phyloP scores from a whole-genome alignment of 495 filamentous ascomycete genomes.

The Amphirosellinia nigrospora region DNA sequence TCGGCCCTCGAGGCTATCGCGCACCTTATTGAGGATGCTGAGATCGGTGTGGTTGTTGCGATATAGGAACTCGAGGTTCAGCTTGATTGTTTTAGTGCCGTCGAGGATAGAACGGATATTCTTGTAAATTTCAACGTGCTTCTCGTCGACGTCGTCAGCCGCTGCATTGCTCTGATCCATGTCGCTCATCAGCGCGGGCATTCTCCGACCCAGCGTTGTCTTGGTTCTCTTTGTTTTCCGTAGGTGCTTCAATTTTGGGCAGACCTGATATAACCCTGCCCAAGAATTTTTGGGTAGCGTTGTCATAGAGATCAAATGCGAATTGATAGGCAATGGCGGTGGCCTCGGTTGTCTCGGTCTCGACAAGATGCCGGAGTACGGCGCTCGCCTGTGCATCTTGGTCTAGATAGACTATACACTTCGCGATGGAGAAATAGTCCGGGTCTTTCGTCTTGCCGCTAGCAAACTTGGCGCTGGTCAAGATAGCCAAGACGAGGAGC shows the following conservation, averaged over 20 bases:
- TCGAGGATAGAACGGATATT: slow-evolving; percentile 86
- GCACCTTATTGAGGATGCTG: slow-evolving; percentile 91
- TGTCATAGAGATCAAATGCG: slow-evolving; percentile 97
- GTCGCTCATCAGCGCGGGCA: slow-evolving; percentile 50
- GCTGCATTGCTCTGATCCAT: slow-evolving; percentile 37
- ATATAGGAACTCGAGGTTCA: slow-evolving; percentile 95
- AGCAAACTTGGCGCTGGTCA: slow-evolving; percentile 79
- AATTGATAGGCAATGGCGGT: slow-evolving; percentile 93
- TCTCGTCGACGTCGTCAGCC: slow-evolving; percentile 51
- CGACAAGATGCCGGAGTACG: slow-evolving; percentile 80
- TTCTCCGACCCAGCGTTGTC: slow-evolving; percentile 56
- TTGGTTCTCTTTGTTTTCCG: slow-evolving; percentile 55
- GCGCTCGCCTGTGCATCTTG: slow-evolving; percentile 90
- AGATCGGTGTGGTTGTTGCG: slow-evolving; percentile 85
- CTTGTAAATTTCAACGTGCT: slow-evolving; percentile 66
- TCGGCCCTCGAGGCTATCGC: slow-evolving; percentile 90
- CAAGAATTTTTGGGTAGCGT: slow-evolving; percentile 96
- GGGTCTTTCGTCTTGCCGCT: slow-evolving; percentile 62
- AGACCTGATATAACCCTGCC: slow-evolving; percentile 85
- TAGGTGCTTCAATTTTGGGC: slow-evolving; percentile 62
- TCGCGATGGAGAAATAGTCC: slow-evolving; percentile 97
- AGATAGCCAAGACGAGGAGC: slow-evolving; percentile 82
- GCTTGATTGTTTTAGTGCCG: slow-evolving; percentile 87
- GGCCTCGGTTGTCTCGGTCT: slow-evolving; percentile 76
- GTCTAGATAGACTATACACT: slow-evolving; percentile 96